Evolutionary conservation across 768 basidiomycete species (phyloP).

Genomic region (Tulasnella sp.): DNA sequence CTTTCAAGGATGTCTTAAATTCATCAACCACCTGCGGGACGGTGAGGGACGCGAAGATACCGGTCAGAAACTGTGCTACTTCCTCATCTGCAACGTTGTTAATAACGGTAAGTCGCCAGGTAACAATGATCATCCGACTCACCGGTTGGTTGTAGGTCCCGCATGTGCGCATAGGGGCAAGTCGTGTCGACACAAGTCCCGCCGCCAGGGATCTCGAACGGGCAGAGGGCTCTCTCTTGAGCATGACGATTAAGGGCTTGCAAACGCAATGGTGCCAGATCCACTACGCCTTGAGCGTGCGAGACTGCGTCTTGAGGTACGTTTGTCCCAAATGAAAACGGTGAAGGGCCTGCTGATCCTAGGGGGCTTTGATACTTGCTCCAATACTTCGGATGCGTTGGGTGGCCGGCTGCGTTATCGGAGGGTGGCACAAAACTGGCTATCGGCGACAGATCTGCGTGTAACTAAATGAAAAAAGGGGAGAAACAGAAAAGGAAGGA

Average conservation of each 20-base stretch:
- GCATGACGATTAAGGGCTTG: not conserved
- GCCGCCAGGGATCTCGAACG: conserved; percentile 10
- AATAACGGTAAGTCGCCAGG: not conserved
- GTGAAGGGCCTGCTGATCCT: not conserved
- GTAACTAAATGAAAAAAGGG: not conserved
- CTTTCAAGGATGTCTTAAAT: conserved; percentile 1
- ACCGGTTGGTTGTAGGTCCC: conserved; percentile 10
- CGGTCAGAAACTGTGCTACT: conserved; percentile 1
- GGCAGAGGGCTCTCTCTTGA: not conserved
- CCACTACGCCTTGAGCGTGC: not conserved
- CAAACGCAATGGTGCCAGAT: conserved; percentile 1
- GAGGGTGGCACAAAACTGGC: not conserved
- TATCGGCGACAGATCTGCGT: not conserved
- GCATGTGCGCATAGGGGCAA: conserved; percentile 3
- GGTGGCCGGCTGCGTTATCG: not conserved
- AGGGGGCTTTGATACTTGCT: conserved; percentile 2
- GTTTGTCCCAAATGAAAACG: not conserved
- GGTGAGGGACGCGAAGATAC: not conserved
- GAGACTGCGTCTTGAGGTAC: not conserved
- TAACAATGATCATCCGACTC: not conserved
- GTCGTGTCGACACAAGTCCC: conserved; percentile 6
- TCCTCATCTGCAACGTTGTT: conserved; percentile 2
- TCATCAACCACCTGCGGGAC: not conserved
- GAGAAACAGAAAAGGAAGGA: not conserved
- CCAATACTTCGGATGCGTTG: not conserved